Evolutionary conservation across 371 early-diverging fungal genomes (phyloP).

Genomic region (Dichotomocladium elegans): DNA sequence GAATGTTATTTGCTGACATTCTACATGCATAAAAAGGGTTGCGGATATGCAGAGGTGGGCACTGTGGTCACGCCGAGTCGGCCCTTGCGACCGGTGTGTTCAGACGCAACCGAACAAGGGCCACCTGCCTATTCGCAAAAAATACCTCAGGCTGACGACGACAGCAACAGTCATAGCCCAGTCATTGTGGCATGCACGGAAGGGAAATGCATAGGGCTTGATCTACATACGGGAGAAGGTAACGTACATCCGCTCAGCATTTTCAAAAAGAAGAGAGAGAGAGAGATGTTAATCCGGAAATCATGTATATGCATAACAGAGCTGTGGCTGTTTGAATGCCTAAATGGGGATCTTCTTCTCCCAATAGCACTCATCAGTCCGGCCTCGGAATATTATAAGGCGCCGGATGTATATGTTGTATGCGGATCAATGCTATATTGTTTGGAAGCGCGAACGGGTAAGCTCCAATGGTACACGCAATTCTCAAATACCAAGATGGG

Average conservation of each 20-base stretch:
- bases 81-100: neutral
- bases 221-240: slow-evolving; percentile 15
- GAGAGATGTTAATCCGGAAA: neutral
- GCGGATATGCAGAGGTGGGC: slow-evolving; percentile 15
- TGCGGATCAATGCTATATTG: slow-evolving; percentile 24
- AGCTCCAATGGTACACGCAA: slow-evolving; percentile 13
- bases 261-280: neutral
- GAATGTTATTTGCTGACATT: neutral
- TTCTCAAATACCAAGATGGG: slow-evolving; percentile 15
- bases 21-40: slow-evolving; percentile 11
- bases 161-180: neutral
- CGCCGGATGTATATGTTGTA: slow-evolving; percentile 15
- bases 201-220: slow-evolving; percentile 21
- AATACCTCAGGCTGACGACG: too few relatives aligned
- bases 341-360: slow-evolving; percentile 20
- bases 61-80: slow-evolving; percentile 11
- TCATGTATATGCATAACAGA: neutral
- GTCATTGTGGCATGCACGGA: slow-evolving; percentile 11
- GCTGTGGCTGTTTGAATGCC: slow-evolving; percentile 26
- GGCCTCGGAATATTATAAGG: neutral
- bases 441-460: slow-evolving; percentile 15
- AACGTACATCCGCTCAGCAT: neutral
- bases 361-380: slow-evolving; percentile 21
- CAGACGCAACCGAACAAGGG: neutral
- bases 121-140: slow-evolving; percentile 11